These are phyloP conservation scores for Colletotrichum shisoi DNA, from an alignment of 2,329 filamentous ascomycete genomes.

Conservation along the genomic window DNA sequence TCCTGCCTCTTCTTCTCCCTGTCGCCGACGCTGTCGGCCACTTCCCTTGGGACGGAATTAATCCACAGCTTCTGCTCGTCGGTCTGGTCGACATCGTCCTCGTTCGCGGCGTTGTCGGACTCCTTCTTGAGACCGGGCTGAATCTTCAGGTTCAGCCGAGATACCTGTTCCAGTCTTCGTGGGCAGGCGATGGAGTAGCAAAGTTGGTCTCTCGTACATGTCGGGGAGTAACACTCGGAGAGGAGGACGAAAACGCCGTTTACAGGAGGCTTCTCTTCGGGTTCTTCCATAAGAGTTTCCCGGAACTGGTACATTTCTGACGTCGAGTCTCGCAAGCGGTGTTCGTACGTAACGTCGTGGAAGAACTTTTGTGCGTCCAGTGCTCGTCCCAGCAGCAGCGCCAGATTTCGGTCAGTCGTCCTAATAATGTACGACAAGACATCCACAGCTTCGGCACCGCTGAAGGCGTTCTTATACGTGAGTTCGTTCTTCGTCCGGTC, in stretches of 20 bases:
- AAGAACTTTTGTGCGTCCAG: constrained; percentile 99
- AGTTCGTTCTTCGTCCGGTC: constrained; percentile 96
- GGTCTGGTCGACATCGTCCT: constrained; percentile 82
- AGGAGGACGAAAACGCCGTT: constrained; percentile 96
- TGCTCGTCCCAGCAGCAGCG: constrained; percentile 86
- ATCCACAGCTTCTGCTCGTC: constrained; percentile 99
- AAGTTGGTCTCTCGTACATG: constrained; percentile 91
- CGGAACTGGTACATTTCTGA: constrained; percentile 97
- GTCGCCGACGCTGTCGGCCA: constrained; percentile 88
- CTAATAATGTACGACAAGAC: constrained; percentile 96
- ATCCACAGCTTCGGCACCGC: constrained; percentile 93
- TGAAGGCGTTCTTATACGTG: constrained; percentile 97
- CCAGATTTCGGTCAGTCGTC: constrained; percentile 93
- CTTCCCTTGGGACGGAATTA: constrained; percentile 94
- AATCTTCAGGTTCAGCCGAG: constrained; percentile 89
- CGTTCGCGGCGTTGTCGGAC: constrained; percentile 66
- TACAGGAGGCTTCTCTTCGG: constrained; percentile 74
- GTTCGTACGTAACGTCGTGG: constrained; percentile 98
- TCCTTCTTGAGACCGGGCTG: constrained; percentile 82
- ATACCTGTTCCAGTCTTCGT: constrained; percentile 90
- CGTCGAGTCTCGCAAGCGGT: constrained; percentile 90
- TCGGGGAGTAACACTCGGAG: constrained; percentile 97
- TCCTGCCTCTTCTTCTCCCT: constrained; percentile 97
- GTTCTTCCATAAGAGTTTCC: constrained; percentile 86
- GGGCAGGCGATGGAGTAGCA: constrained; percentile 99